Evolutionary conservation across 345 rosid genomes (phyloP), one percentile per base, ranked within the genome.

Genomic region (Bretschneidera sinensis): DNA sequence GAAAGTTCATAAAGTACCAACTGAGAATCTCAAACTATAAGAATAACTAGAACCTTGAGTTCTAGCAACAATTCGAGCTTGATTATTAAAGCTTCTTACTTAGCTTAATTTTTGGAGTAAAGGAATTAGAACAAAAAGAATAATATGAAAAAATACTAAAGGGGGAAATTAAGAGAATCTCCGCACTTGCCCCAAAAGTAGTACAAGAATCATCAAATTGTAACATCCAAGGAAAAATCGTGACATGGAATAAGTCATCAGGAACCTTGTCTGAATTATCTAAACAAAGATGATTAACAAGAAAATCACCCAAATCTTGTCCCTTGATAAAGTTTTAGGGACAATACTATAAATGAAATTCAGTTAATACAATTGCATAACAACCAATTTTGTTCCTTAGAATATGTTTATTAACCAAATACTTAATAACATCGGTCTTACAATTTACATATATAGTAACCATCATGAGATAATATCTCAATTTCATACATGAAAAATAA

Each of bases 171-270:
- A 63, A 22, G 0, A 63, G 23, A 0, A 63, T 18, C 15, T 60
- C 9, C 9, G 60, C 67, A 0, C 45, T 43, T 0, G 24, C 24
- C 0, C 10, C 34, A 0, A 0, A 13, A 0, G 43, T 1, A 0
- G 24, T 63, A 5, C 22, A 21, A 1, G 53, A 63, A 6, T 53
- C 60, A 54, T 43, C 53, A 54, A 54, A 63, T 43, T n/a, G n/a
- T 43, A 39, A 3, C 15, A 39, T 39, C 45, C 45, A 33, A 33
- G 35, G 35, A 33, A 33, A 4, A 33, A 33, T 33, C 6, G 4
- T 9, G 9, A 39, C 15, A 16, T 1, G 15, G 15, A 39, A 39
- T 1, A 39, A 8, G 14, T 10, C 15, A 39, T 8, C 45, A 8
- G 15, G 39, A 34, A 11, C 5, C n/a, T n/a, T n/a, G n/a, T 34